Evolutionary conservation across 805 yeast genomes (phyloP).

Genomic region (Ascoidea tarda): DNA sequence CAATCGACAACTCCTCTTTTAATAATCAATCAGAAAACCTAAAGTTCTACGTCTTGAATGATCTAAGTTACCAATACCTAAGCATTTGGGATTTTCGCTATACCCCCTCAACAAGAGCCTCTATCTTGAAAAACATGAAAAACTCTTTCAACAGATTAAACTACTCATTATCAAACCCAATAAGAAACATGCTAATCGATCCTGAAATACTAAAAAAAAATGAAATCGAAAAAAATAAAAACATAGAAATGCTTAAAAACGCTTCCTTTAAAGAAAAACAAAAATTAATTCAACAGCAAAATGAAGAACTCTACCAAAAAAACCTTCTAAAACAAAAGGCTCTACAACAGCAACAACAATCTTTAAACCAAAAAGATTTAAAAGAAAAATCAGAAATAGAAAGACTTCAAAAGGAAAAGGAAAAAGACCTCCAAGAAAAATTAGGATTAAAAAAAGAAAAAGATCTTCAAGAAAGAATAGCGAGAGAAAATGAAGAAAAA

Average conservation of each 20-base stretch:
- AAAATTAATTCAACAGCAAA: neutral
- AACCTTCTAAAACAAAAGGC: neutral
- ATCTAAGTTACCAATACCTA: conserved; percentile 5
- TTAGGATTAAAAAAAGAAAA: neutral
- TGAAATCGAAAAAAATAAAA: neutral
- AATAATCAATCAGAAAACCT: neutral
- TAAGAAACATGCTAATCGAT: conserved; percentile 3
- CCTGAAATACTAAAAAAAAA: conserved; percentile 4
- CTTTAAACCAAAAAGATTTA: neutral
- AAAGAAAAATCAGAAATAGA: neutral
- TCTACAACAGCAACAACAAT: too few relatives aligned
- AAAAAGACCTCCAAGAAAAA: neutral
- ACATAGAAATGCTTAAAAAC: conserved; percentile 2
- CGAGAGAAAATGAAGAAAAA: neutral
- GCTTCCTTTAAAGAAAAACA: neutral
- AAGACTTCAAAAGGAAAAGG: neutral
- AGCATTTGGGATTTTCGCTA: conserved; percentile 9
- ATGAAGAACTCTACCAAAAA: neutral
- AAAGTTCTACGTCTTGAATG: conserved; percentile 7
- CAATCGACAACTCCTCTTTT: neutral
- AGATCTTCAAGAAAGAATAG: neutral
- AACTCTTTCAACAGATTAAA: conserved; percentile 7
- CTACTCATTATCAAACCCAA: conserved; percentile 5
- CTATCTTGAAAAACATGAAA: conserved; percentile 5
- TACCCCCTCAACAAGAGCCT: neutral